Conservation (phyloP, 805 yeast genomes). For the Torulaspora quercuum region DNA sequence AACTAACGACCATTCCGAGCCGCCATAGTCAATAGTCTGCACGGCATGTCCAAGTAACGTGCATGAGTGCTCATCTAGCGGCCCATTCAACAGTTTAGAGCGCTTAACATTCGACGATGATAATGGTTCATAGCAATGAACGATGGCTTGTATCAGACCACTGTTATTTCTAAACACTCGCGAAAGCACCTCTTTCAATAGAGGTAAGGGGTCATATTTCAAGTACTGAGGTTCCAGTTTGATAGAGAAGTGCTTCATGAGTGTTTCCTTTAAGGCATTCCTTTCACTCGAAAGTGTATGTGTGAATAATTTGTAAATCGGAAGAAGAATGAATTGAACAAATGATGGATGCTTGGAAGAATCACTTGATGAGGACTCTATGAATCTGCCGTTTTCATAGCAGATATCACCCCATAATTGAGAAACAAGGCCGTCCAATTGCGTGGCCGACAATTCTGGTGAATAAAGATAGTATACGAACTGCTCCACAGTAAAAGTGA, state of each 20-base stretch:
- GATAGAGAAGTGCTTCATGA: conserved; percentile 50
- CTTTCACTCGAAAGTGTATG: conserved; percentile 54
- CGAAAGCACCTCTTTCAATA: conserved; percentile 53
- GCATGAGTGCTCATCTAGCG: conserved; percentile 5
- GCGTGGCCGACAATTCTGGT: conserved; percentile 36
- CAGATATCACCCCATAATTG: conserved; percentile 78
- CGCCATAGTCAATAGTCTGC: conserved; percentile 58
- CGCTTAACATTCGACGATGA: conserved; percentile 32
- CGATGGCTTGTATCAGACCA: conserved; percentile 50
- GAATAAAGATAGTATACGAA: conserved; percentile 54
- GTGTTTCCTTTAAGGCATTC: conserved; percentile 40
- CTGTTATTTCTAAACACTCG: conserved; percentile 50
- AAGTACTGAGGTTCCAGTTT: conserved; percentile 40
- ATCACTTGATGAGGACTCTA: not conserved
- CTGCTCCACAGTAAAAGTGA: conserved; percentile 63
- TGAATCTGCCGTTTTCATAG: conserved; percentile 47
- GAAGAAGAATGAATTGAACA: conserved; percentile 64
- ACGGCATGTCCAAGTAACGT: conserved; percentile 47
- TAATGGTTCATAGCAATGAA: conserved; percentile 32
- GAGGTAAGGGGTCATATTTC: conserved; percentile 54
- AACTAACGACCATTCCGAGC: conserved; percentile 51
- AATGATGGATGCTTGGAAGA: conserved; percentile 46
- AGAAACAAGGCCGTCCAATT: conserved; percentile 42
- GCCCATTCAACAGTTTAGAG: conserved; percentile 1
- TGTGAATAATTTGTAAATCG: conserved; percentile 72